These are phyloP conservation scores for Hyphodiscus hymeniophilus DNA, from an alignment of 495 filamentous ascomycete species.

Conservation along the genomic window DNA sequence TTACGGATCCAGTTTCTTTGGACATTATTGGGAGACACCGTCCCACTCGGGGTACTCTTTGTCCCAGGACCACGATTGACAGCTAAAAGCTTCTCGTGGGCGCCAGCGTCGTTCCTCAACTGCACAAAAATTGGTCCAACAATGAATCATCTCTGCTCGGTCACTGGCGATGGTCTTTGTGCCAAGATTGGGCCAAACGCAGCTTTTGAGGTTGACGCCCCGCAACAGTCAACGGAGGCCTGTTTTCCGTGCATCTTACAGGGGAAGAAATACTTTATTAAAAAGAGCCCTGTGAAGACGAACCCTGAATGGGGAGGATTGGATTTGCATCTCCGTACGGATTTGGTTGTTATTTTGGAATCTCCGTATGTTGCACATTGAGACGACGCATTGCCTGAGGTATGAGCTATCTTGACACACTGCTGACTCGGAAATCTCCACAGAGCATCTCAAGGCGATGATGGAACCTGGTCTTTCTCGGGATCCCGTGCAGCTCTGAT, in stretches of 20 bases:
- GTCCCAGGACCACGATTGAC: not conserved
- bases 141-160: not conserved
- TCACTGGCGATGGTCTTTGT: not conserved
- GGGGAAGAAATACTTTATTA: conserved; percentile 4
- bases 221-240: not conserved
- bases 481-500: not conserved
- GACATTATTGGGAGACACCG: not conserved
- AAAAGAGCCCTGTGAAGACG: not conserved
- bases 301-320: conserved; percentile 2
- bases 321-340: not conserved
- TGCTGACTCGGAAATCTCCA: too few relatives aligned
- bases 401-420: too few relatives aligned
- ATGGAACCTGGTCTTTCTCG: not conserved
- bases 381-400: too few relatives aligned
- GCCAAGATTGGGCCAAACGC: not conserved
- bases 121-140: not conserved
- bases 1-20: not conserved
- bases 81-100: not conserved
- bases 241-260: not conserved
- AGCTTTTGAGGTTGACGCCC: not conserved
- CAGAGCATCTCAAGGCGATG: not conserved
- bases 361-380: too few relatives aligned
- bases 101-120: not conserved
- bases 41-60: not conserved
- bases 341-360: conserved; percentile 2